Conservation (phyloP, 257 asterid genomes). For the Ilex asprella region DNA sequence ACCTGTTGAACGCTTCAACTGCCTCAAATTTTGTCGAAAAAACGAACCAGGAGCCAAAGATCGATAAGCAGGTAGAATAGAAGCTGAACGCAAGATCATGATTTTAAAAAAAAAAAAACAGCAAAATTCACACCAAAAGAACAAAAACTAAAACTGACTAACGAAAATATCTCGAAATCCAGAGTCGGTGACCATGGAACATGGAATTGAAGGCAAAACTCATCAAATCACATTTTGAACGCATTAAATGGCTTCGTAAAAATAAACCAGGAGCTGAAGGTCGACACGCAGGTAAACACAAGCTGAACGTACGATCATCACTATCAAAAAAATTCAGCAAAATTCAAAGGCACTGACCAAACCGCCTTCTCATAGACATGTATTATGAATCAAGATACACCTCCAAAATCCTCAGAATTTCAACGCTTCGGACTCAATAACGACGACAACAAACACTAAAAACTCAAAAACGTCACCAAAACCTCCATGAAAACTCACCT, state of each 20-base stretch:
- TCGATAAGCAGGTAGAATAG: no score
- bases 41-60: conserved; percentile 1
- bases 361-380: neutral
- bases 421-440: neutral
- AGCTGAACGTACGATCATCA: conserved; percentile 22
- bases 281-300: conserved; percentile 18
- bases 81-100: no score
- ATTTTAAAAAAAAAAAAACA: no score
- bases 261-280: neutral
- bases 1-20: conserved; percentile 29
- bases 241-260: neutral
- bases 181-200: no score
- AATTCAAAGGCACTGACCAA: neutral
- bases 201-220: conserved; percentile 25
- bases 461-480: neutral
- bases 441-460: neutral
- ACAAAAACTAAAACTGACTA: no score
- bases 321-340: neutral
- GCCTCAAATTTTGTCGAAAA: conserved; percentile 14
- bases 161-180: no score
- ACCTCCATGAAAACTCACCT: conserved; percentile 14
- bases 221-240: no score
- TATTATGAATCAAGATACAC: neutral
- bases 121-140: no score
- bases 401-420: neutral